Percentiles rank a stretch among this genome's conserved stretches.
phyloP scores from a whole-genome alignment of 2,329 filamentous ascomycete species.

The Aspergillus pseudotamarii region DNA sequence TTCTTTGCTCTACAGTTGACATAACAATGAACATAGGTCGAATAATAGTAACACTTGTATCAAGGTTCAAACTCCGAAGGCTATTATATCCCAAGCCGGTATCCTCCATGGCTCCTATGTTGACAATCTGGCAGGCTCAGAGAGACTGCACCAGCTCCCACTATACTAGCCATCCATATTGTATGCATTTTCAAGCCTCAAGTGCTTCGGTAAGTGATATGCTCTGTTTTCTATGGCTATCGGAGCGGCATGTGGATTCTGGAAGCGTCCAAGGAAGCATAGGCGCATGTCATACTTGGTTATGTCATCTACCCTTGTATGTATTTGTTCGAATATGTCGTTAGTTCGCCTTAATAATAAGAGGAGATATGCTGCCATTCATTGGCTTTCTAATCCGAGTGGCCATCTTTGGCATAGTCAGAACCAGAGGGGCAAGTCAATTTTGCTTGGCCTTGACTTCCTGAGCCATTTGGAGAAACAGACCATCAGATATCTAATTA shows the following conservation, averaged over 20 bases:
- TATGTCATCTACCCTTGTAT: not conserved
- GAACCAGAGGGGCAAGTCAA: not conserved
- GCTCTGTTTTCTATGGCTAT: not conserved
- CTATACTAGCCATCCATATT: not conserved
- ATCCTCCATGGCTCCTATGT: not conserved
- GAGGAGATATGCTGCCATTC: not conserved
- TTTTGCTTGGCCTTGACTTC: not conserved
- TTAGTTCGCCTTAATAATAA: not conserved
- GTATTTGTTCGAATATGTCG: not conserved
- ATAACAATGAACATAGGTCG: not conserved
- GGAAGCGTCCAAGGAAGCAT: not conserved
- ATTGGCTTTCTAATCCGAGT: not conserved
- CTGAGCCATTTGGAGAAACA: not conserved
- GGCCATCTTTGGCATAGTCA: not conserved
- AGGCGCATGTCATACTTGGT: not conserved
- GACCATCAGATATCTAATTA: not conserved
- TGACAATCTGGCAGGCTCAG: not conserved
- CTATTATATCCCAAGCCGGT: not conserved
- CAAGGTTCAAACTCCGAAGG: not conserved
- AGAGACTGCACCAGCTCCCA: not conserved
- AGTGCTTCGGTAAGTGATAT: not conserved
- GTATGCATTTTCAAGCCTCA: not conserved
- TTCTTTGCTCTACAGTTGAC: not conserved
- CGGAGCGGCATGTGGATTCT: not conserved
- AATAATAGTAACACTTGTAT: not conserved